Conservation (phyloP, 2,329 filamentous ascomycete genomes). For the Ophiocordyceps unilateralis region DNA sequence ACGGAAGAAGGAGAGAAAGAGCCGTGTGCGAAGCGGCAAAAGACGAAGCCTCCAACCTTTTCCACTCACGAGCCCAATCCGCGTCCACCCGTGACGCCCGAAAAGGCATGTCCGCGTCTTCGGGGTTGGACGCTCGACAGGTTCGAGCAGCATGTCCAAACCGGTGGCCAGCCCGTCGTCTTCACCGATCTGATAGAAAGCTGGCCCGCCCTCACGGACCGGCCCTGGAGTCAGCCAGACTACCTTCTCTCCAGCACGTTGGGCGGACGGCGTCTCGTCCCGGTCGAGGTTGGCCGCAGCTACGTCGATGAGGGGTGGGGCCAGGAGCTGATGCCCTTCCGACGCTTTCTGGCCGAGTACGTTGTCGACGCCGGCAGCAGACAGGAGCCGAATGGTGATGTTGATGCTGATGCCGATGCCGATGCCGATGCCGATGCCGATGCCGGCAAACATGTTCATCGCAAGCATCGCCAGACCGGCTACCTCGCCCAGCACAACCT, state of each 20-base stretch:
- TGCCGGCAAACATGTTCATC: not conserved
- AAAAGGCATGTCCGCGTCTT: slow-evolving; percentile 10
- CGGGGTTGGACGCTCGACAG: slow-evolving; percentile 32
- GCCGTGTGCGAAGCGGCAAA: no score
- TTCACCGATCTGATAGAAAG: slow-evolving; percentile 42
- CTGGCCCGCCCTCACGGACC: slow-evolving; percentile 61
- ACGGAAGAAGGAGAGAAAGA: no score
- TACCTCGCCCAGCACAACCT: slow-evolving; percentile 91
- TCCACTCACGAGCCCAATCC: slow-evolving; percentile 12
- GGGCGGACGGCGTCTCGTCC: slow-evolving; percentile 61
- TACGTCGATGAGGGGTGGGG: slow-evolving; percentile 80
- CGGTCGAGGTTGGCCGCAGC: slow-evolving; percentile 69
- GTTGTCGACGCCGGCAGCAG: slow-evolving; percentile 28
- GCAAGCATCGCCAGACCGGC: no score
- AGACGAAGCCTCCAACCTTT: slow-evolving; percentile 5
- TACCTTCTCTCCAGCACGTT: slow-evolving; percentile 66
- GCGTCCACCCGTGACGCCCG: slow-evolving; percentile 9
- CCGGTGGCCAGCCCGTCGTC: slow-evolving; percentile 40
- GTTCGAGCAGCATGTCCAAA: slow-evolving; percentile 45
- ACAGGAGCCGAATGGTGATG: no score
- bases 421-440: slow-evolving; percentile 4
- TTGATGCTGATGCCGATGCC: no score
- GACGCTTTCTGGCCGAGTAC: slow-evolving; percentile 47
- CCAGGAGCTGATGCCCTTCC: slow-evolving; percentile 63
- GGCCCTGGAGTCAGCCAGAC: slow-evolving; percentile 52